Evolutionary conservation across 106 monocot species (phyloP), one percentile per base, ranked within the genome.

Genomic region (Acorus gramineus): DNA sequence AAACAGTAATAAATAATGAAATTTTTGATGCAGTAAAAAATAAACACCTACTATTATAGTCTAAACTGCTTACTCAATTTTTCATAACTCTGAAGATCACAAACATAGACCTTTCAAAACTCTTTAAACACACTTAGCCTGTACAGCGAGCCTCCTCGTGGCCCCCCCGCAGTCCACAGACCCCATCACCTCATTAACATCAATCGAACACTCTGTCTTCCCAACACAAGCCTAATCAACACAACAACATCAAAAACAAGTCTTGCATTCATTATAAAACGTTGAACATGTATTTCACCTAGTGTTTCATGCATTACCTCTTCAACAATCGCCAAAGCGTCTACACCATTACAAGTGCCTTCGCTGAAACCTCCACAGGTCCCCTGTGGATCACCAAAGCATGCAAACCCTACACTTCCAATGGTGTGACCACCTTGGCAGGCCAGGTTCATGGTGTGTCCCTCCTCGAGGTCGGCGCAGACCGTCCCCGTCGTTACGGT

Each of bases 371-470:
- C 9, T 4, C 64, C 64, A n/a, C 64, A 65, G 5, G 9, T 6
- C 3, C 64, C 64, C 2, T 13, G 4, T 3, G 51, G 50, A 28
- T 65, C 64, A 3, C 64, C 64, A 28, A 65, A 65, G 14, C 64
- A 52, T n/a, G 64, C 64, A n/a, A 65, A 65, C 0, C 8, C 14
- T 3, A 65, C 42, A 3, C 10, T n/a, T 13, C 51, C 11, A 7
- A 65, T 52, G 0, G 50, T 51, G 4, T 13, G 49, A 3, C 64
- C 51, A 14, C 64, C 64, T 52, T 65, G 64, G 64, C 64, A 65
- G 2, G 51, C 13, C 13, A 65, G 28, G 13, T 3, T 28, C 50
- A 52, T 2, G 6, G 4, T 65, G 51, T 52, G 50, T 14, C 64
- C 64, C 14, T 12, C 64, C 14, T 11, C 7, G 4, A 52, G 51